Evolutionary conservation across 805 yeast genomes (phyloP).

Genomic region (Yamadazyma paraphyllophila): DNA sequence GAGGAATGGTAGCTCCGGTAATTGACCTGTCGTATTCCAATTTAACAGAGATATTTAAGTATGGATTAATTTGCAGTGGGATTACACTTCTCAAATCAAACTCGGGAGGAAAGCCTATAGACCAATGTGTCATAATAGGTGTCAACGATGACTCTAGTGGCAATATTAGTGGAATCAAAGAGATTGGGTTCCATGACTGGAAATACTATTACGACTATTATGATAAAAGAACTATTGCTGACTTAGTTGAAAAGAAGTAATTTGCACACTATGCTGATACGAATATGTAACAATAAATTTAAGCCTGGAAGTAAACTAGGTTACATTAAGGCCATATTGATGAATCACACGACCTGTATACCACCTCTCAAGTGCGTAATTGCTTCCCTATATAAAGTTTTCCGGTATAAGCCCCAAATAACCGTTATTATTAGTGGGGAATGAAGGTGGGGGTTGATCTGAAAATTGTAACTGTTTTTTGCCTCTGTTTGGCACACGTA

Average conservation of each 20-base stretch:
- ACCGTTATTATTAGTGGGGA: neutral
- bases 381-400: no score
- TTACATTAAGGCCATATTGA: no score
- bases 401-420: no score
- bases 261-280: no score
- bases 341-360: no score
- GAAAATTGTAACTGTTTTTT: neutral
- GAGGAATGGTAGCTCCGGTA: constrained; percentile 52
- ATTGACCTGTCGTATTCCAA: constrained; percentile 53
- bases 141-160: constrained; percentile 32
- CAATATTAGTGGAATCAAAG: constrained; percentile 32
- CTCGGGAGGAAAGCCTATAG: constrained; percentile 24
- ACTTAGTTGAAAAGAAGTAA: neutral
- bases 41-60: constrained; percentile 51
- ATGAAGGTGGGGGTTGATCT: neutral
- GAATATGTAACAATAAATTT: no score
- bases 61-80: constrained; percentile 58
- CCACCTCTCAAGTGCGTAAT: no score
- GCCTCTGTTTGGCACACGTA: no score
- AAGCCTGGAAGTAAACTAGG: no score
- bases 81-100: constrained; percentile 45
- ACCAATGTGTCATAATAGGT: constrained; percentile 38
- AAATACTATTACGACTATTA: constrained; percentile 35
- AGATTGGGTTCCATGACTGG: constrained; percentile 43
- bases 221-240: constrained; percentile 19